These are phyloP conservation scores for Xerocomellus amylosporus DNA, from an alignment of 768 basidiomycete genomes.

Conservation along the genomic window DNA sequence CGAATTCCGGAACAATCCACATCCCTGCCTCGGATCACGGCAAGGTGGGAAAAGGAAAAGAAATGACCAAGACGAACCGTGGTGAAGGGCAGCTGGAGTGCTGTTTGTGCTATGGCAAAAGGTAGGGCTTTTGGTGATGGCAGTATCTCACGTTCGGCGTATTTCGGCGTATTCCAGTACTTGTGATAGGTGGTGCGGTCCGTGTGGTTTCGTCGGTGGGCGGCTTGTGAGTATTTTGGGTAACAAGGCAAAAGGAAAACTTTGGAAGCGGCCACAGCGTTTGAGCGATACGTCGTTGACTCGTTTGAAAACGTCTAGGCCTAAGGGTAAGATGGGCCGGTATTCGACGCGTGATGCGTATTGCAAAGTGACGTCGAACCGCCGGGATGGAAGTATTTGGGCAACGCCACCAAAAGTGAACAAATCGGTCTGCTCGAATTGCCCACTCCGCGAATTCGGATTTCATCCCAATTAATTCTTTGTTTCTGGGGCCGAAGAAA, in stretches of 20 bases:
- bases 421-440: slow-evolving; percentile 11
- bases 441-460: slow-evolving; percentile 21
- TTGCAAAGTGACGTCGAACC: not conserved
- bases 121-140: not conserved
- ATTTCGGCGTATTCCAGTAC: too few species aligned
- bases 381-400: slow-evolving; percentile 10
- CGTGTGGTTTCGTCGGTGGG: too few species aligned
- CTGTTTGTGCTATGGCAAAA: not conserved
- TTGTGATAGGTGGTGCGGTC: too few species aligned
- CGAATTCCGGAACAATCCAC: not conserved
- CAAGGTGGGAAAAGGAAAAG: not conserved
- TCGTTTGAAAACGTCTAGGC: too few species aligned
- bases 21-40: not conserved
- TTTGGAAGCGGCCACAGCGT: too few species aligned
- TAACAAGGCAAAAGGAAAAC: too few species aligned
- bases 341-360: not conserved
- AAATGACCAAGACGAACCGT: not conserved
- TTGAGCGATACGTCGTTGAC: too few species aligned
- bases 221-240: too few species aligned
- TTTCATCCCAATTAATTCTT: slow-evolving; percentile 8
- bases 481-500: not conserved
- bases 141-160: too few species aligned
- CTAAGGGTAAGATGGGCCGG: too few species aligned
- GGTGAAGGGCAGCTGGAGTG: not conserved
- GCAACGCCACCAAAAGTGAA: not conserved